Base-by-base conservation (phyloP, 2,329 filamentous ascomycete species). In the Arthroderma sp. region DNA sequence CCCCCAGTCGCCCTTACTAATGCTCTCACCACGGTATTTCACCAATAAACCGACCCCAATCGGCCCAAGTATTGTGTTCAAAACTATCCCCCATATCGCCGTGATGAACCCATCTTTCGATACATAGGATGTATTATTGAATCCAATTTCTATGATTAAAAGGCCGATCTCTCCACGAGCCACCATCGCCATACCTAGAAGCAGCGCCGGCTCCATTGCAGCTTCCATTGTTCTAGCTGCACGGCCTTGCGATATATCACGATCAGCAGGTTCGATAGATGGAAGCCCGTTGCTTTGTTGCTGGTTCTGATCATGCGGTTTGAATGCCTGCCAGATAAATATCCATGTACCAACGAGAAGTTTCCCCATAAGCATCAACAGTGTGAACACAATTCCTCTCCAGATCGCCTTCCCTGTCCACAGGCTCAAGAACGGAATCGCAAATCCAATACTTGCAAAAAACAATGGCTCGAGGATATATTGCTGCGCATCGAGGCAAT, bases 91-190 rank as follows among this genome's bases (percentile, higher is more conserved):
- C 41, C 41, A 43, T 27, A 22, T 31, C 11, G 29, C 27, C 5
- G 36, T 22, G 4, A 43, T 15, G 11, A 22, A 43, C 10, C 29
- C 22, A 4, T 22, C 15, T 22, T 22, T 22, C 15, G 15, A 22
- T 22, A 22, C 15, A 22, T 22, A 22, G 15, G 15, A 22, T 22
- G 15, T 22, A 22, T 22, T 22, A 22, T 22, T 22, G 15, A 22
- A 22, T 22, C 15, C 15, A 22, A 22, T 22, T 3, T 22, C 15
- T 1, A 22, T 22, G 15, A 91, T 85, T 37, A 89, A 60, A 49
- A 86, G 86, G 0, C 83, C 83, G 31, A 89, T 85, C 57, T 91
- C 84, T 0, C 84, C 83, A n/a, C 83, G 71, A 0, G 83, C 77
- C 0, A 82, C 74, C 83, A 89, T 89, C 2, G 76, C 76, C 11